Percentiles rank a stretch among this genome's conserved stretches.
These are phyloP conservation scores for Zygnema cylindricum DNA, from an alignment of 139 green algal genomes.

Conservation along the genomic window DNA sequence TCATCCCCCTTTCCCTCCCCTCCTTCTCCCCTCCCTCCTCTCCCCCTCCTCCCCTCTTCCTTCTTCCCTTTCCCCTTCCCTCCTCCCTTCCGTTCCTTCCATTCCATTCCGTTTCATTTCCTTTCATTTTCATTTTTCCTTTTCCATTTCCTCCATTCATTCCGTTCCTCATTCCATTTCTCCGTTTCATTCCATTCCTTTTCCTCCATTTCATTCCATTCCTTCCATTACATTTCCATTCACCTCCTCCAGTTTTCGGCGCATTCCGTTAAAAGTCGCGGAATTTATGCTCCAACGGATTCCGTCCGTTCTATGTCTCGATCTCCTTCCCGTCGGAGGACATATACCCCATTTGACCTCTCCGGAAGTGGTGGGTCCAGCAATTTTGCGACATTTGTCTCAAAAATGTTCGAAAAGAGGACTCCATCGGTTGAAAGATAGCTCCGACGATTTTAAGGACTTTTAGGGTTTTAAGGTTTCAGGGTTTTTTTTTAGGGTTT, in stretches of 20 bases:
- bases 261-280: conserved; percentile 30
- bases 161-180: too few relatives aligned
- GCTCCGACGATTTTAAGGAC: too few relatives aligned
- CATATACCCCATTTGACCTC: conserved; percentile 43
- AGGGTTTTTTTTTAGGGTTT: too few relatives aligned
- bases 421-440: not conserved
- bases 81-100: too few relatives aligned
- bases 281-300: conserved; percentile 43
- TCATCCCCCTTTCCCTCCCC: too few relatives aligned
- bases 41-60: not conserved
- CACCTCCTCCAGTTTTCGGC: conserved; percentile 39
- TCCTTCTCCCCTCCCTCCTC: too few relatives aligned
- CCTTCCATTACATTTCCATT: too few relatives aligned
- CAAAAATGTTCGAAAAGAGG: not conserved
- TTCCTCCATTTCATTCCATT: too few relatives aligned
- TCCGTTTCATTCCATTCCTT: too few relatives aligned
- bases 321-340: conserved; percentile 24
- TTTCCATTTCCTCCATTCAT: not conserved
- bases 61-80: not conserved
- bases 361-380: conserved; percentile 21
- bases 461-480: too few relatives aligned
- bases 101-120: not conserved
- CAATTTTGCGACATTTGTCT: conserved; percentile 16
- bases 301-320: not conserved
- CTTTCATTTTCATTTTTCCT: not conserved